These are phyloP conservation scores for Didymella exigua DNA, from an alignment of 2,329 filamentous ascomycete genomes.

Conservation along the genomic window DNA sequence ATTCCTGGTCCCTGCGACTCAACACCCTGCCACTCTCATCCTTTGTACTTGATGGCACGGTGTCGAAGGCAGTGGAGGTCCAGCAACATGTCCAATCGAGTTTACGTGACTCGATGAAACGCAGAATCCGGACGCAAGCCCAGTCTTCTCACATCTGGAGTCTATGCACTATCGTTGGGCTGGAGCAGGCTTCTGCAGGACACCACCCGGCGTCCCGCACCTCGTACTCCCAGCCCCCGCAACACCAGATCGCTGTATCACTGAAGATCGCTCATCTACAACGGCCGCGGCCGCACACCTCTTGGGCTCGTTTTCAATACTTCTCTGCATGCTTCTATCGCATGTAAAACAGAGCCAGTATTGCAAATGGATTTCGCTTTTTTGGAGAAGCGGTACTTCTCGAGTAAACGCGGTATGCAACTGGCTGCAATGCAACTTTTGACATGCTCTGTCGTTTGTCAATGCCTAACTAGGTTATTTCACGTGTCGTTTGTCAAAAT, in stretches of 20 bases:
- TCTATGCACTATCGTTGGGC: no score
- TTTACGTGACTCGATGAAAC: no score
- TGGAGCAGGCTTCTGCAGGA: no score
- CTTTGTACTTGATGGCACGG: no score
- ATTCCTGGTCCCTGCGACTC: no score
- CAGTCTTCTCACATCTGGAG: no score
- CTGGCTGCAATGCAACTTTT: neutral
- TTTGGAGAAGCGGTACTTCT: neutral
- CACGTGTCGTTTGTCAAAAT: no score
- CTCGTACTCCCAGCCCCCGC: neutral
- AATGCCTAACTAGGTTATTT: neutral
- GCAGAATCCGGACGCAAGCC: no score
- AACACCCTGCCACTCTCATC: no score
- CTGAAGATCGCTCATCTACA: conserved; percentile 16
- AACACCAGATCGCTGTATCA: conserved; percentile 1
- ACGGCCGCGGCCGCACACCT: neutral
- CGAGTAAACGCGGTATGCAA: neutral
- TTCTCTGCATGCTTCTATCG: neutral
- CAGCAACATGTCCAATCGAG: no score
- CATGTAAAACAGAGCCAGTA: neutral
- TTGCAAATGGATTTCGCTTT: neutral
- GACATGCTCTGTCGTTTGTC: neutral
- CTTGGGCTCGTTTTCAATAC: neutral
- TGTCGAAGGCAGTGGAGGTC: no score
- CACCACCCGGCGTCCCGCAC: conserved; percentile 2